phyloP scores from a whole-genome alignment of 768 basidiomycete species.

The Suillus alpinus region DNA sequence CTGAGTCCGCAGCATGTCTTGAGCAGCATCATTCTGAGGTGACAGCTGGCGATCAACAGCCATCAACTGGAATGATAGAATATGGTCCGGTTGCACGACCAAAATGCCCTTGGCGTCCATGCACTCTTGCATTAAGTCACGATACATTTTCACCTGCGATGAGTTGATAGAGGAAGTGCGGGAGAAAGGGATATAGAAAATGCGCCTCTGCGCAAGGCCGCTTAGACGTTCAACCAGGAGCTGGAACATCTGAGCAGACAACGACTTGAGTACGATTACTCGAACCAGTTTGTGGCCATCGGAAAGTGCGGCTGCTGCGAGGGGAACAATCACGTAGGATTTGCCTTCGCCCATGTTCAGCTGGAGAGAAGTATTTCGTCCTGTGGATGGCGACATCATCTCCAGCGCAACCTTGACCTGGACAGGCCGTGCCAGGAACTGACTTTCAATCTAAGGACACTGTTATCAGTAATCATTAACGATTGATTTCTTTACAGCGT shows the following conservation, averaged over 20 bases:
- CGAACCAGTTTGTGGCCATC: conserved; percentile 23
- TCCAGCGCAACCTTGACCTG: conserved; percentile 22
- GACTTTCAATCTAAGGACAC: conserved; percentile 19
- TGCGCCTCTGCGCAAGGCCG: conserved; percentile 24
- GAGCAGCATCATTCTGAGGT: conserved; percentile 5
- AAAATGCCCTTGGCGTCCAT: conserved; percentile 19
- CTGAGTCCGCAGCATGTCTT: conserved; percentile 10
- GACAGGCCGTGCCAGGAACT: conserved; percentile 21
- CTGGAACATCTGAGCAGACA: conserved; percentile 27
- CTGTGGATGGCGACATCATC: conserved; percentile 24
- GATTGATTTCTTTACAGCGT: background rate
- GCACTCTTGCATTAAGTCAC: conserved; percentile 15
- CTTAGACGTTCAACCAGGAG: conserved; percentile 20
- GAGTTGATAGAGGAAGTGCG: conserved; percentile 16
- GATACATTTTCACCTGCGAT: conserved; percentile 21
- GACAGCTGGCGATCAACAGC: conserved; percentile 31
- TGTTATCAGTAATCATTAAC: background rate
- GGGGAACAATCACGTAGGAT: conserved; percentile 29
- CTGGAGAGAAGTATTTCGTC: conserved; percentile 23
- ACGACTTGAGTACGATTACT: conserved; percentile 27
- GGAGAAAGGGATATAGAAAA: conserved; percentile 27
- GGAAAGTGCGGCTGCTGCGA: conserved; percentile 20
- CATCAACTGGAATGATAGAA: conserved; percentile 28
- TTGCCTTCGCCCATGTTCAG: conserved; percentile 35
- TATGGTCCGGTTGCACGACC: conserved; percentile 30